Base-by-base conservation (phyloP, 805 yeast species). In the Nakazawaea molendinolei region DNA sequence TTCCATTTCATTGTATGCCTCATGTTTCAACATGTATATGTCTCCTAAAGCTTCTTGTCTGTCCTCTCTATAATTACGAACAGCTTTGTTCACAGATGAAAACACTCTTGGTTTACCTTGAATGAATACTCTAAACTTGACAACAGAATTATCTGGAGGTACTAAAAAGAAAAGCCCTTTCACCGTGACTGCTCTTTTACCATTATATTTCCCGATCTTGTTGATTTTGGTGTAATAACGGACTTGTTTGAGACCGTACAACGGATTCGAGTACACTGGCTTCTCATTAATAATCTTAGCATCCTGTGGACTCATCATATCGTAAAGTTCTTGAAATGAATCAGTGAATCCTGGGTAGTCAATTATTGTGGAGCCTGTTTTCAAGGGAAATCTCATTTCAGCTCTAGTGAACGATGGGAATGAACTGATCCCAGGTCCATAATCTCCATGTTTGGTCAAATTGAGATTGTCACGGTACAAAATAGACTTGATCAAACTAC, bases 401-500 rank as follows among this genome's bases (percentile, higher is more conserved):
- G 63, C 67, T 48, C 85, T 66, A 0, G 95, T 86, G 52, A 78
- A 74, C 19, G 86, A 86, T 0, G 95, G 95, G 31, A 80, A 56
- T 36, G 61, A 54, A 25, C 75, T 65, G 5, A 61, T 50, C 1
- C 75, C 68, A 0, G 77, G 76, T 2, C 74, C 74, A 26, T 45
- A 50, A 4, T 49, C 30, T 9, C 45, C 47, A 15, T 51, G 52
- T 38, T 60, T 56, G 14, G 36, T 31, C 19, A 48, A 36, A 4
- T 39, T 38, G 18, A 46, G 21, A 37, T 47, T 30, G n/a, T 21
- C 40, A 8, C 17, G 10, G 23, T 51, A 55, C 18, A 71, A 42
- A 14, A 80, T 44, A 14, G 74, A 48, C 44, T 68, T 71, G 1
- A 80, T 63, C 24, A 83, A 45, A 2, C 80, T 65, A 3, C 86